A percentile compares a stretch with the other conserved stretches of the same genome.
These are phyloP conservation scores for Apiotrichum gamsii DNA, from an alignment of 1,284 basidiomycete genomes.

Conservation along the genomic window DNA sequence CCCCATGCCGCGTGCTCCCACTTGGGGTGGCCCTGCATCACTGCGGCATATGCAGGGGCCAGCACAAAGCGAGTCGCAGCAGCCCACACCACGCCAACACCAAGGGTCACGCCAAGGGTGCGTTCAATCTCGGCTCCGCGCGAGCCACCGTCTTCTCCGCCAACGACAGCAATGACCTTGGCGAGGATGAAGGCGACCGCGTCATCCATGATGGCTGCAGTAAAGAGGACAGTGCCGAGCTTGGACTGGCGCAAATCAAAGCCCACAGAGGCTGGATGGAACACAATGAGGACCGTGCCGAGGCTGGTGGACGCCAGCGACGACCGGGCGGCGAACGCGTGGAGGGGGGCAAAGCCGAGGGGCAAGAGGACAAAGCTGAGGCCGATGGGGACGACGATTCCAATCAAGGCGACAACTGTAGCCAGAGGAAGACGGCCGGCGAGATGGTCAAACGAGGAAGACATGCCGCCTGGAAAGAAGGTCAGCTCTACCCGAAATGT, in stretches of 20 bases:
- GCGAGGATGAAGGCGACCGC: constrained; percentile 54
- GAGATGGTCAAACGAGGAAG: constrained; percentile 47
- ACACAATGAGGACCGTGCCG: constrained; percentile 54
- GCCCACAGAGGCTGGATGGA: constrained; percentile 31
- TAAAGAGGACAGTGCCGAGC: constrained; percentile 52
- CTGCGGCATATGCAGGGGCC: constrained; percentile 15
- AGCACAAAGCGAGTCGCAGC: constrained; percentile 16
- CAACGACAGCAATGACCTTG: constrained; percentile 49
- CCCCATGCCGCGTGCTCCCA: constrained; percentile 12
- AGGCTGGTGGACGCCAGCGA: constrained; percentile 54
- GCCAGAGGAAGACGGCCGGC: constrained; percentile 50
- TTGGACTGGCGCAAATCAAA: constrained; percentile 49
- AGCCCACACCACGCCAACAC: constrained; percentile 16
- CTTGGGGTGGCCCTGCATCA: not conserved
- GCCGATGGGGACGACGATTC: constrained; percentile 51
- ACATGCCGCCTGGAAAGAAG: constrained; percentile 49
- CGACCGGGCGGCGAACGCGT: constrained; percentile 54
- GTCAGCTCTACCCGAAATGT: no score
- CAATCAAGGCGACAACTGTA: constrained; percentile 49
- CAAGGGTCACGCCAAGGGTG: constrained; percentile 28
- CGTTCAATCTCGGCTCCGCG: constrained; percentile 30
- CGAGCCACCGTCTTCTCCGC: constrained; percentile 4
- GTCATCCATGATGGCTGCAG: constrained; percentile 56
- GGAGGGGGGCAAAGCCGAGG: constrained; percentile 45
- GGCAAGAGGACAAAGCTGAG: constrained; percentile 49